A percentile compares a stretch with the other conserved stretches of the same genome.
Evolutionary conservation across 2,329 filamentous ascomycete genomes (phyloP).

Genomic region (Ophiocordyceps polyrhachis-furcata): DNA sequence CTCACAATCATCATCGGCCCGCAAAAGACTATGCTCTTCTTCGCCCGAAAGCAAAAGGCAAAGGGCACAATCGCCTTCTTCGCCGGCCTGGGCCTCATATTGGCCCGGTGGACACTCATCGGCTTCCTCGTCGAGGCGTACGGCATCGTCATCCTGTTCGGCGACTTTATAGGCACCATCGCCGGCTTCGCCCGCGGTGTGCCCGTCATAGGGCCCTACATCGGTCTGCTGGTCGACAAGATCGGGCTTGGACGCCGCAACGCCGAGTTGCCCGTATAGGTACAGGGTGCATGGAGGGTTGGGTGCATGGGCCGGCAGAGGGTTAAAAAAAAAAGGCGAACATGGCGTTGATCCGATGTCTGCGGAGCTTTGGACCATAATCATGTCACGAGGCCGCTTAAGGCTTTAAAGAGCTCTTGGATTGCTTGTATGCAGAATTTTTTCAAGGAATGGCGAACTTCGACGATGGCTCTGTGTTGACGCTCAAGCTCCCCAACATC

Average conservation of each 20-base stretch:
- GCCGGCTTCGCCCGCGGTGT: conserved; percentile 70
- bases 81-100: conserved; percentile 63
- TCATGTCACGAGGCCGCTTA: background rate
- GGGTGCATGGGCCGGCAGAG: background rate
- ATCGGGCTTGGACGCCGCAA: conserved; percentile 52
- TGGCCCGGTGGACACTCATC: conserved; percentile 77
- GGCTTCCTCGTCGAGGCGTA: conserved; percentile 86
- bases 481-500: conserved; percentile 2
- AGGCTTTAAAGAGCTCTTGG: conserved; percentile 4
- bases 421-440: conserved; percentile 12
- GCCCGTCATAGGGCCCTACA: conserved; percentile 72
- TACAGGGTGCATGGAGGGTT: background rate
- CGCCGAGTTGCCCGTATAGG: conserved; percentile 58
- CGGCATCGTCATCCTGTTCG: conserved; percentile 83
- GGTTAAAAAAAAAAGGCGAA: background rate
- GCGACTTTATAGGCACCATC: conserved; percentile 89
- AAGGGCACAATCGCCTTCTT: conserved; percentile 84
- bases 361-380: background rate
- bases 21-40: conserved; percentile 83
- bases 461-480: conserved; percentile 1
- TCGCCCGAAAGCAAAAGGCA: conserved; percentile 80
- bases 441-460: conserved; percentile 7
- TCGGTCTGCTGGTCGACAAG: conserved; percentile 55
- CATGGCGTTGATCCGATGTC: background rate
- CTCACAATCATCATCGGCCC: conserved; percentile 90